Evolutionary conservation across 768 basidiomycete genomes (phyloP), one percentile per base, ranked within the genome.

Genomic region (Panaeolus papilionaceus): DNA sequence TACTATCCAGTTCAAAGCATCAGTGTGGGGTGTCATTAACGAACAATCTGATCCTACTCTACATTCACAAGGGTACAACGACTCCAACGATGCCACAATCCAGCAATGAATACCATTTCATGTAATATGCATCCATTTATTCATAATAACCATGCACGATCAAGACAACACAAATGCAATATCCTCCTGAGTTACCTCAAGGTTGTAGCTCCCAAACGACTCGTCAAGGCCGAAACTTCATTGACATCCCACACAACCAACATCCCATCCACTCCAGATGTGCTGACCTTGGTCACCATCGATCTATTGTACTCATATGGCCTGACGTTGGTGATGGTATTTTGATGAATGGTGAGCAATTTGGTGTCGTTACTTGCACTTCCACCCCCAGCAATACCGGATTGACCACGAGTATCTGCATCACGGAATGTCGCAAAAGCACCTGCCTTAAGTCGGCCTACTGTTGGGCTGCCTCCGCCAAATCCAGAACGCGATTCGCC

Each of bases 351-450:
- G 14, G 98, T 99, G 74, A 86, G 81, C 63, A 97, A 80, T 75
- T 96, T 94, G 3, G 92, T 93, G 73, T 92, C 89, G 4, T 78
- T 76, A 23, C 71, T 71, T n/a, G 72, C 63, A 9, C 75, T 70
- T 8, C 71, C 75, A 23, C 74, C 66, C 9, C 79, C 78, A 38
- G 76, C 66, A 28, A 74, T 71, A 58, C 71, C 72, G 39, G 79
- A 79, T 68, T 86, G 84, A 20, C 86, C 95, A 62, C 96, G 89
- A 64, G 86, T 88, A 75, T 98, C 98, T 18, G 98, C 98, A 69
- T 93, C 89, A 40, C 90, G 87, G 88, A 99, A 99, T 51, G 94
- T 90, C 71, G 94, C 93, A 81, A 98, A 99, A 0, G 98, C 98
- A 33, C 93, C 91, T 38, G 92, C 90, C 80, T 97, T 97, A 69